A percentile compares a stretch with the other conserved stretches of the same genome.
Conservation (phyloP, 805 yeast species). For the Zygotorulaspora danielsina region DNA sequence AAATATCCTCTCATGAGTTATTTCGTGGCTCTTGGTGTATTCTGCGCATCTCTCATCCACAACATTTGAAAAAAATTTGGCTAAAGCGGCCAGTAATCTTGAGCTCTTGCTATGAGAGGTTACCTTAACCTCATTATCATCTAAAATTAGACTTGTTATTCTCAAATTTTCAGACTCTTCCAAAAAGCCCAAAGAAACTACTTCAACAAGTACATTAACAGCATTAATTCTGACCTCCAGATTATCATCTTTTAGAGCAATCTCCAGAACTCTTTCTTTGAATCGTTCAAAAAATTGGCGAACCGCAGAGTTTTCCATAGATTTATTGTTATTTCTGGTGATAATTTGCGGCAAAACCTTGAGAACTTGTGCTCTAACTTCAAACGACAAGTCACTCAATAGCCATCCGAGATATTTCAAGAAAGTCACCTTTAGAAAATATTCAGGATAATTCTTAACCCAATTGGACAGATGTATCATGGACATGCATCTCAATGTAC, state of each 20-base stretch:
- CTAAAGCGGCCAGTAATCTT: slow-evolving; percentile 43
- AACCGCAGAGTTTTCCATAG: slow-evolving; percentile 53
- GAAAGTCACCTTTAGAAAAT: slow-evolving; percentile 63
- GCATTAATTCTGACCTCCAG: slow-evolving; percentile 49
- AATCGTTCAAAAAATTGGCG: slow-evolving; percentile 77
- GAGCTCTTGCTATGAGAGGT: slow-evolving; percentile 33
- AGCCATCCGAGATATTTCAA: slow-evolving; percentile 82
- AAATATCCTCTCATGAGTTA: slow-evolving; percentile 16
- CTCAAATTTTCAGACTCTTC: slow-evolving; percentile 52
- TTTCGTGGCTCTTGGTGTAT: slow-evolving; percentile 32
- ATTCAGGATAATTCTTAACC: slow-evolving; percentile 67
- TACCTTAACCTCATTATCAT: slow-evolving; percentile 33
- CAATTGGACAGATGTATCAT: slow-evolving; percentile 59
- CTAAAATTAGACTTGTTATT: slow-evolving; percentile 43
- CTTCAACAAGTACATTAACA: slow-evolving; percentile 49
- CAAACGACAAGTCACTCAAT: slow-evolving; percentile 60
- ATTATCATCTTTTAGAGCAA: slow-evolving; percentile 55
- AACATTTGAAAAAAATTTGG: slow-evolving; percentile 48
- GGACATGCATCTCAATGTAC: slow-evolving; percentile 66
- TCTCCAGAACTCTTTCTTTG: slow-evolving; percentile 59
- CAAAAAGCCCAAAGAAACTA: slow-evolving; percentile 57
- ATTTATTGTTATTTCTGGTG: slow-evolving; percentile 41
- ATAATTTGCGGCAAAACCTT: slow-evolving; percentile 45
- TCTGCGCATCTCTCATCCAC: slow-evolving; percentile 41
- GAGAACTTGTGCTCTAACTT: slow-evolving; percentile 63